A percentile compares a stretch with the other conserved stretches of the same genome.
Conservation (phyloP, 768 basidiomycete genomes). For the Pleurotus salmoneostramineus region DNA sequence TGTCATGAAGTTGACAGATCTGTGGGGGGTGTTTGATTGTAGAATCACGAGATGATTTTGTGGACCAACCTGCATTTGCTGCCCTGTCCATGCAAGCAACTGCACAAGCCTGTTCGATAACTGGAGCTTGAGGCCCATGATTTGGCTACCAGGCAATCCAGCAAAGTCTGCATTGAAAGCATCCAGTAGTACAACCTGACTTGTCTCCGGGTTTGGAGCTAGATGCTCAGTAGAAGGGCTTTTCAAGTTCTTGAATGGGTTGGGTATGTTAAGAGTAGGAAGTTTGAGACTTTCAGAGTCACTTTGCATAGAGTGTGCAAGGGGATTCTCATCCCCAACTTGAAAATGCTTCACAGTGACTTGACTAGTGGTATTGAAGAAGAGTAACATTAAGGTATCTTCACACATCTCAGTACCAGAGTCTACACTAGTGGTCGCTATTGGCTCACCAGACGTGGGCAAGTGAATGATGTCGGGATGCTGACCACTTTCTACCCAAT, state of each 20-base stretch:
- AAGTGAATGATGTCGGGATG: slow-evolving; percentile 41
- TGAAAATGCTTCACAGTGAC: slow-evolving; percentile 26
- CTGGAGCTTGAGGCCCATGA: too few relatives aligned
- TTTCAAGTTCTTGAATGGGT: slow-evolving; percentile 57
- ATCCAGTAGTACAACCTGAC: slow-evolving; percentile 16
- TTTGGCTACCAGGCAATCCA: neutral
- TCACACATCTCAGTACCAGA: too few relatives aligned
- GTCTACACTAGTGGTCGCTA: too few relatives aligned
- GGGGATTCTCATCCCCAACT: neutral
- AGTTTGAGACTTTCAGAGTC: neutral
- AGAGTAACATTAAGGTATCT: slow-evolving; percentile 32
- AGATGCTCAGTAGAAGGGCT: slow-evolving; percentile 47
- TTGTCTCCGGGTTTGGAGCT: slow-evolving; percentile 2
- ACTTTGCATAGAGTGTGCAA: neutral
- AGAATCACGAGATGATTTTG: too few relatives aligned
- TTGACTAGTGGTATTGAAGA: slow-evolving; percentile 37
- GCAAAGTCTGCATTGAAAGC: slow-evolving; percentile 19
- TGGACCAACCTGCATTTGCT: too few relatives aligned
- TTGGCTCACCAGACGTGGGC: too few relatives aligned
- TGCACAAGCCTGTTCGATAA: too few relatives aligned
- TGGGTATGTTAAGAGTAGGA: slow-evolving; percentile 45
- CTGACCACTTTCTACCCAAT: slow-evolving; percentile 52
- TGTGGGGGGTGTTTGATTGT: slow-evolving; percentile 12
- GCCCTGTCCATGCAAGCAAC: too few relatives aligned
- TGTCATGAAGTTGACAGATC: slow-evolving; percentile 34